A percentile compares a stretch with the other conserved stretches of the same genome.
Conservation (phyloP, 768 basidiomycete genomes). For the Agrocybe chaxingu region DNA sequence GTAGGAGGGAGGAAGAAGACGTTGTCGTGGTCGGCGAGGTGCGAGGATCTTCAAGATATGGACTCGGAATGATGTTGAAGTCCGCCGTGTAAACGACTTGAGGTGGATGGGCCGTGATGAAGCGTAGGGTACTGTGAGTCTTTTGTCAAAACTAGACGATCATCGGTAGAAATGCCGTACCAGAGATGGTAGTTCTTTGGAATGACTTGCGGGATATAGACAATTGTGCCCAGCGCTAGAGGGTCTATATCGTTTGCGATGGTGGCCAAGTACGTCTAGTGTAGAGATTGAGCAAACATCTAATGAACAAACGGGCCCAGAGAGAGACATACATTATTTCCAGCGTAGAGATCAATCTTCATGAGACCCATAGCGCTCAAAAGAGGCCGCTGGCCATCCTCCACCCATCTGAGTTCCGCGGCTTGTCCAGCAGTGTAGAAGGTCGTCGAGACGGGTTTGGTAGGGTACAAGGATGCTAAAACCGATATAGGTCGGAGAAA, state of each 20-base stretch:
- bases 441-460: slow-evolving; percentile 43
- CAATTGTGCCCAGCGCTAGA: slow-evolving; percentile 19
- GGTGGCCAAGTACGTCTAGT: slow-evolving; percentile 29
- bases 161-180: slow-evolving; percentile 18
- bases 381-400: slow-evolving; percentile 39
- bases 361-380: slow-evolving; percentile 39
- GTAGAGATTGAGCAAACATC: neutral
- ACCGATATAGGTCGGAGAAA: neutral
- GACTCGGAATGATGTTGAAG: slow-evolving; percentile 38
- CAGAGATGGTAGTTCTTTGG: slow-evolving; percentile 22
- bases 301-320: neutral
- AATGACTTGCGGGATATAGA: slow-evolving; percentile 29
- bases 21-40: slow-evolving; percentile 7
- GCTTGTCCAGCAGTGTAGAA: slow-evolving; percentile 41
- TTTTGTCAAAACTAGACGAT: neutral
- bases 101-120: slow-evolving; percentile 25
- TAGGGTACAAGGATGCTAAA: slow-evolving; percentile 47
- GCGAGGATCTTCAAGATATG: slow-evolving; percentile 12
- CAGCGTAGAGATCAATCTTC: slow-evolving; percentile 43
- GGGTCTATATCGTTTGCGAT: slow-evolving; percentile 46
- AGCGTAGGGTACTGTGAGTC: slow-evolving; percentile 29
- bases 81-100: slow-evolving; percentile 46
- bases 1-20: neutral
- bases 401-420: slow-evolving; percentile 45
- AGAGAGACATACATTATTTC: slow-evolving; percentile 35